Evolutionary conservation across 1,139 yeast species (phyloP), one percentile per base, ranked within the genome.

Genomic region (Citeromyces hawaiiensis): DNA sequence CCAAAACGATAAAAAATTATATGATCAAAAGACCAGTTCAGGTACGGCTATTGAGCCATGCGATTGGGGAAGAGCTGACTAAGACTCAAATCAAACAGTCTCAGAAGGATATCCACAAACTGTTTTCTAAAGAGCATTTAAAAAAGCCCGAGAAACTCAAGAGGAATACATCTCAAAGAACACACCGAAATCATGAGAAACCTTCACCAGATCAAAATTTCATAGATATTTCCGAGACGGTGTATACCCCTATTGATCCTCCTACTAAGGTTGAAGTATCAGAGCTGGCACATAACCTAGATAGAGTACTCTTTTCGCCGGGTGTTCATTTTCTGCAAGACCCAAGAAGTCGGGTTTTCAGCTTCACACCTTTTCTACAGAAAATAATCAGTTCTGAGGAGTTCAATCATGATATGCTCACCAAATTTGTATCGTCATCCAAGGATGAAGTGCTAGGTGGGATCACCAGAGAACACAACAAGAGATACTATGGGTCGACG

Each of bases 281-380:
- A 0, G 47, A 45, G 19, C 60, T 87, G 36, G 70, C 77, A 2
- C 85, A 82, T 50, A 71, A 70, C 41, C 64, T 88, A 23, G 80
- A 81, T 35, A 60, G 80, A 32, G 85, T 81, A 0, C 59, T 88
- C 13, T 82, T 81, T 52, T 76, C 81, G 14, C 95, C 96, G 0
- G 94, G 94, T 0, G 79, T 86, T 2, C 95, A 88, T 50, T 79
- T 73, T 44, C 59, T 83, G 32, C 77, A 74, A 50, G 96, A 88
- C 56, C 79, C 85, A 15, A 63, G 96, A 44, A 72, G 94, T 0
- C 66, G 79, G 39, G 76, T 76, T 2, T 79, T 68, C 57, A 85
- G 85, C 52, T 87, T 82, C 55, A 64, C 78, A 4, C 76, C 82
- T 3, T 65, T 63, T 43, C 60, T 88, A 40, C 72, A 72, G 47